Conservation (phyloP, 495 filamentous ascomycete genomes). For the Hypoxylon fuscum region DNA sequence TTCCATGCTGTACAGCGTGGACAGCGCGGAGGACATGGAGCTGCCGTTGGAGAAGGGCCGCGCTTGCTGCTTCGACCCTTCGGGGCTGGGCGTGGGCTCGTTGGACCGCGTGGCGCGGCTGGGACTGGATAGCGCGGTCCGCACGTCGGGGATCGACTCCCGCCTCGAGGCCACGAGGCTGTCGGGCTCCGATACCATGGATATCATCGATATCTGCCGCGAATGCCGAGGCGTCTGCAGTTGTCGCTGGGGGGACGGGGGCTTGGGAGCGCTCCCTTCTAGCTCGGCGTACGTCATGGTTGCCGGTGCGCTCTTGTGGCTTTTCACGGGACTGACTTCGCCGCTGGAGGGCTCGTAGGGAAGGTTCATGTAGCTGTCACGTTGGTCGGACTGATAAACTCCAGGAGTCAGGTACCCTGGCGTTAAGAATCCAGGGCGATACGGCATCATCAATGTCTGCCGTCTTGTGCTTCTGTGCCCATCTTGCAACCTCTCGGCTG, state of each 20-base stretch:
- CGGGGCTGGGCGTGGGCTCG: conserved; percentile 28
- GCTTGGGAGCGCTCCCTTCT: conserved; percentile 20
- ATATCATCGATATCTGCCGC: conserved; percentile 39
- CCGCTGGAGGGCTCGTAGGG: conserved; percentile 12
- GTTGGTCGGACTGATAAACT: not conserved
- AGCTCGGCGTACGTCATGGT: conserved; percentile 30
- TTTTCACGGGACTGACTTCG: conserved; percentile 37
- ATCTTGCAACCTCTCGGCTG: conserved; percentile 52
- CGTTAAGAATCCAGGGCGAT: conserved; percentile 1
- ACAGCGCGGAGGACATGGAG: conserved; percentile 52
- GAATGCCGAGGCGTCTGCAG: conserved; percentile 28
- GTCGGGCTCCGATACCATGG: conserved; percentile 48
- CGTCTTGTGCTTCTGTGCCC: conserved; percentile 41
- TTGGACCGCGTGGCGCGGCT: conserved; percentile 22
- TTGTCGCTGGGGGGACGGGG: conserved; percentile 12
- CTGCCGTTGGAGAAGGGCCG: conserved; percentile 42
- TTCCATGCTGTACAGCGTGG: conserved; percentile 57
- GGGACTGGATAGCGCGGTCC: conserved; percentile 37
- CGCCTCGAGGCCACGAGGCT: conserved; percentile 35
- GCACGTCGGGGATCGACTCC: conserved; percentile 32
- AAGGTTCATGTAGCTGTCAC: not conserved
- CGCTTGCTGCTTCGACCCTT: conserved; percentile 11
- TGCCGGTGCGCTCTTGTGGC: conserved; percentile 44
- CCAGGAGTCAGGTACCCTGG: not conserved
- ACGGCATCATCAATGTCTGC: conserved; percentile 35